These are phyloP conservation scores for Penicillium herquei DNA, from an alignment of 495 filamentous ascomycete genomes.

Conservation along the genomic window DNA sequence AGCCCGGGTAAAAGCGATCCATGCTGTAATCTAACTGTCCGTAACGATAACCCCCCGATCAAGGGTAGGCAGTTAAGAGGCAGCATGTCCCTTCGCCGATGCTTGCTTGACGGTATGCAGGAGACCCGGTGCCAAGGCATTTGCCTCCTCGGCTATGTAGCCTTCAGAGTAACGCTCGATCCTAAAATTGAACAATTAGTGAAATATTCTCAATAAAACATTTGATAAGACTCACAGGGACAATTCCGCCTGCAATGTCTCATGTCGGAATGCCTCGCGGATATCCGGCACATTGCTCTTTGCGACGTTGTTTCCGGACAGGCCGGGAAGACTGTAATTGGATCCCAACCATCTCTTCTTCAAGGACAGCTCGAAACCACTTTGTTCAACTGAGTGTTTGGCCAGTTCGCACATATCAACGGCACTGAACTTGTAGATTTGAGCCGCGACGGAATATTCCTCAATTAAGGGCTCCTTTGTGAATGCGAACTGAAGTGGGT, in stretches of 20 bases:
- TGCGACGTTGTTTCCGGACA: constrained; percentile 80
- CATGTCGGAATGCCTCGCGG: constrained; percentile 80
- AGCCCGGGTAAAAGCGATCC: no score
- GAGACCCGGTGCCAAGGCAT: constrained; percentile 12
- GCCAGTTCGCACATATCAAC: constrained; percentile 99
- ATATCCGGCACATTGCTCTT: constrained; percentile 97
- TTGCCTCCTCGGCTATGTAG: constrained; percentile 13
- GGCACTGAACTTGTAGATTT: constrained; percentile 96
- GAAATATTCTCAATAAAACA: background rate
- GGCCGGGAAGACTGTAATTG: constrained; percentile 69
- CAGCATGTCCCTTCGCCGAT: constrained; percentile 6
- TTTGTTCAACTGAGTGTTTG: constrained; percentile 91
- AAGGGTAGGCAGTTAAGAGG: background rate
- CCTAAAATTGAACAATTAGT: constrained; percentile 10
- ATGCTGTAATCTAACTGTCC: no score
- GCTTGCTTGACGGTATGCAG: constrained; percentile 20
- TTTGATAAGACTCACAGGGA: constrained; percentile 60
- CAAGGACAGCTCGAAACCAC: constrained; percentile 84
- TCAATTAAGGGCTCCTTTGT: constrained; percentile 98
- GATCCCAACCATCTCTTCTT: constrained; percentile 89
- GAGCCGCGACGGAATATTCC: constrained; percentile 95
- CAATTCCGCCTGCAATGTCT: constrained; percentile 77
- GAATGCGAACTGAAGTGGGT: constrained; percentile 96
- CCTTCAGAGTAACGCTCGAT: constrained; percentile 30
- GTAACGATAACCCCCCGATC: no score